phyloP scores from a whole-genome alignment of 129 eudicot species.

The Calendula officinalis region DNA sequence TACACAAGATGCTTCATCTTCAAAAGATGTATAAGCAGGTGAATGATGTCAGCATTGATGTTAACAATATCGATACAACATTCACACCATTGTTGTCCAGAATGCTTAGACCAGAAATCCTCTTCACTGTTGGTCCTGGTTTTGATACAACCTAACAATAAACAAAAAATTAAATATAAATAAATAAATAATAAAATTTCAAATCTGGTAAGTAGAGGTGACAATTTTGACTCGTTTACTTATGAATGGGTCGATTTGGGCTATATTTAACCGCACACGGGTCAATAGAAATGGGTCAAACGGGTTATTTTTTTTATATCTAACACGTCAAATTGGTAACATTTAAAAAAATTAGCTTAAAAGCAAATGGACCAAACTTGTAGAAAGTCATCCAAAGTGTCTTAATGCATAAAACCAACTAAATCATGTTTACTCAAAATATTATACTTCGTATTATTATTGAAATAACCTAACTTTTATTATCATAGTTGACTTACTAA shows the following conservation, averaged over 20 bases:
- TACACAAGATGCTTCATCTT: conserved; percentile 20
- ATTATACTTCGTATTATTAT: no score
- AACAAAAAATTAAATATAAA: not conserved
- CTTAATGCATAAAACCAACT: no score
- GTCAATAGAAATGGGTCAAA: no score
- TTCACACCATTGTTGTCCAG: conserved; percentile 97
- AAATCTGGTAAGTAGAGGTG: not conserved
- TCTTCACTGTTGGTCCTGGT: conserved; percentile 95
- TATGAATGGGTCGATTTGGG: not conserved
- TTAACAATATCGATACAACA: conserved; percentile 69
- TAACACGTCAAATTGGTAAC: no score
- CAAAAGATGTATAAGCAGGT: conserved; percentile 61
- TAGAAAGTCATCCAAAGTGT: no score
- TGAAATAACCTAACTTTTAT: not conserved
- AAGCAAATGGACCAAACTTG: no score
- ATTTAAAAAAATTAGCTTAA: no score
- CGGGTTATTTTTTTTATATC: no score
- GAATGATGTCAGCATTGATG: conserved; percentile 65
- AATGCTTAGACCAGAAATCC: conserved; percentile 71
- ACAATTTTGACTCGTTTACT: not conserved
- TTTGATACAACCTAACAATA: conserved; percentile 75
- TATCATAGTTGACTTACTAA: conserved; percentile 1
- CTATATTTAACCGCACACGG: no score
- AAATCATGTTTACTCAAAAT: no score
- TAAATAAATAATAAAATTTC: not conserved